Percentiles rank a stretch among this genome's conserved stretches.
These are phyloP conservation scores for Ogataea trehaloabstinens DNA, from an alignment of 805 yeast species.

Conservation along the genomic window DNA sequence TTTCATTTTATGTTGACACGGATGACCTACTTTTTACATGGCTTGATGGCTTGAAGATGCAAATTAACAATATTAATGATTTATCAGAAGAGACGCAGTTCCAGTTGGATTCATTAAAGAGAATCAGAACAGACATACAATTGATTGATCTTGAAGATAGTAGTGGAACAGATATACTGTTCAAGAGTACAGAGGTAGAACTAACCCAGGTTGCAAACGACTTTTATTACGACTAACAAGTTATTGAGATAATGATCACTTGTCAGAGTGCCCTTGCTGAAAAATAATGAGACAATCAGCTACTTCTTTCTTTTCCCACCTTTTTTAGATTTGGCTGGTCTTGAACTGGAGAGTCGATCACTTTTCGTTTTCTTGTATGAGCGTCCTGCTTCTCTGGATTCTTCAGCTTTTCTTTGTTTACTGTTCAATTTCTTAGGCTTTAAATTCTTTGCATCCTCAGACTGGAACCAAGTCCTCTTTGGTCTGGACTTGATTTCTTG, in stretches of 20 bases:
- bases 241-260: conserved; percentile 2
- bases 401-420: conserved; percentile 67
- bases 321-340: conserved; percentile 35
- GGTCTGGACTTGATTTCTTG: conserved; percentile 88
- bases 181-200: conserved; percentile 6
- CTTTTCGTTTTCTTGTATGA: conserved; percentile 76
- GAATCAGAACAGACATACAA: conserved; percentile 49
- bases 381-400: conserved; percentile 55
- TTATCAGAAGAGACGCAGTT: conserved; percentile 42
- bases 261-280: not conserved
- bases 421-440: conserved; percentile 56
- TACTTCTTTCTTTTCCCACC: conserved; percentile 19
- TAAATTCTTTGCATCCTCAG: conserved; percentile 43
- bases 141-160: conserved; percentile 39
- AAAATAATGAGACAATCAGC: conserved; percentile 21
- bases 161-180: conserved; percentile 1
- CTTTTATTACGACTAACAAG: conserved; percentile 15
- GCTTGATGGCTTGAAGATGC: conserved; percentile 71
- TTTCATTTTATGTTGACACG: conserved; percentile 69
- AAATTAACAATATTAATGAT: conserved; percentile 36
- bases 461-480: conserved; percentile 94
- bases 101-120: conserved; percentile 44
- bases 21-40: conserved; percentile 66
- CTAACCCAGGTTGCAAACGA: conserved; percentile 9
- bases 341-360: conserved; percentile 48